phyloP scores from a whole-genome alignment of 23 red algal species.

The Pyropia haitanensis region DNA sequence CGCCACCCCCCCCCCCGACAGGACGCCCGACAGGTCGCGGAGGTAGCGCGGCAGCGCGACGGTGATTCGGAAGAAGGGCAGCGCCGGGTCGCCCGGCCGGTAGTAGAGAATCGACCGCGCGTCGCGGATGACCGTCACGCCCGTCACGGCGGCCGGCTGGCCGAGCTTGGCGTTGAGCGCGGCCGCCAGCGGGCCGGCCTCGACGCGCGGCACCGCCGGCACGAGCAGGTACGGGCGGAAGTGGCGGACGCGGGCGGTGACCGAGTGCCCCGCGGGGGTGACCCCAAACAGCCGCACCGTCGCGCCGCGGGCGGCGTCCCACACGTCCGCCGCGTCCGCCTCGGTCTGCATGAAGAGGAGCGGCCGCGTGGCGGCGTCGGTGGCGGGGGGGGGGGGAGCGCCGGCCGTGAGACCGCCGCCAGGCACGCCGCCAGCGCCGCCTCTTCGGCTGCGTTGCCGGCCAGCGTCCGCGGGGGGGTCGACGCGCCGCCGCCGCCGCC shows the following conservation, averaged over 20 bases:
- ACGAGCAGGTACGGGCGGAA: slow-evolving; percentile 86
- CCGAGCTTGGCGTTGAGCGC: slow-evolving; percentile 13
- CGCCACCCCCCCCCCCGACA: slow-evolving; percentile 22
- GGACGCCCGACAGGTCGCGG: slow-evolving; percentile 24
- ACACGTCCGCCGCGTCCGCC: slow-evolving; percentile 12
- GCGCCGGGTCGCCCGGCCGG: slow-evolving; percentile 56
- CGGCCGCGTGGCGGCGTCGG: neutral
- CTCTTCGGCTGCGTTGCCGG: too few relatives aligned
- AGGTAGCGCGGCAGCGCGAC: slow-evolving; percentile 36
- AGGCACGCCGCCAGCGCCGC: too few relatives aligned
- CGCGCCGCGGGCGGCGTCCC: slow-evolving; percentile 5
- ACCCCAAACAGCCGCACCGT: slow-evolving; percentile 76
- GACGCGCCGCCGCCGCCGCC: too few relatives aligned
- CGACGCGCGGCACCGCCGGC: slow-evolving; percentile 9
- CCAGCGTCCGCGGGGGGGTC: too few relatives aligned
- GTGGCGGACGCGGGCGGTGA: slow-evolving; percentile 48
- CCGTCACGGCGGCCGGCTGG: neutral
- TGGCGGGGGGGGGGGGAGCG: too few relatives aligned
- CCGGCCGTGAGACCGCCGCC: too few relatives aligned
- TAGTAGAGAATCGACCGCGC: slow-evolving; percentile 82
- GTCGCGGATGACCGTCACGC: slow-evolving; percentile 4
- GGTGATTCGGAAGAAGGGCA: slow-evolving; percentile 67
- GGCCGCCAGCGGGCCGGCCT: neutral
- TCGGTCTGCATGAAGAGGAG: slow-evolving; percentile 74
- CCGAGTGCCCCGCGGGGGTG: slow-evolving; percentile 44